Base-by-base conservation (phyloP, 768 basidiomycete species). In the Ramaria sp. region DNA sequence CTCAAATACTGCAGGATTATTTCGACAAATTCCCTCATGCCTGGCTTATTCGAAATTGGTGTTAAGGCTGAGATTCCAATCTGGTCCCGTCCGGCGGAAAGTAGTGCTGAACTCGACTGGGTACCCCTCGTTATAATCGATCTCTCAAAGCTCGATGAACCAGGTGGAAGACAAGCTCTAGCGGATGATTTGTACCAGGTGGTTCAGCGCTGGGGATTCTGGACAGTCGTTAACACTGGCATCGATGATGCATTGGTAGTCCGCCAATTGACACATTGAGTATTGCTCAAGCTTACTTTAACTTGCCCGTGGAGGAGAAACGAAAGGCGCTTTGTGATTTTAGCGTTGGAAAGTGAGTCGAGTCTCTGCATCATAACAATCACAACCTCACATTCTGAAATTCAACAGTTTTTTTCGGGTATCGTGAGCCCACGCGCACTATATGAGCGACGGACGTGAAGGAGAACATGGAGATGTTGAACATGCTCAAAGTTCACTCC, bases 381-480 rank as follows among this genome's bases (percentile, higher is more conserved):
- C 13, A 41, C 31, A 11, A 34, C 33, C 33, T n/a, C n/a, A n/a
- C n/a, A n/a, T n/a, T n/a, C n/a, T n/a, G n/a, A n/a, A n/a, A 34
- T 34, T 11, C 11, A 34, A 5, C 11, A 19, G 68, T 68, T 19
- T 67, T 71, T 54, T 67, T 71, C 38, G 71, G 73, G 3, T 73
- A 70, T 57, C 63, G 70, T 22, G 72, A 69, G n/a, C 69, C 70
- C 13, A 63, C 62, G 38, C 66, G 70, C 5, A 53, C 66, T 15
- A 67, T 72, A 51, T 70, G 68, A 22, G 64, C 66, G 15, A 68
- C 67, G 9, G 65, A 66, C 54, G 69, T 73, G 7, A 68, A 69
- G 42, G 72, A 73, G 56, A 73, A 73, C 61, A 66, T 67, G 62
- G 72, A 73, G 58, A 65, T 68, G 60, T 63, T 72, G 53, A 72